phyloP scores from a whole-genome alignment of 495 filamentous ascomycete species.

The Bryoglossum gracile region DNA sequence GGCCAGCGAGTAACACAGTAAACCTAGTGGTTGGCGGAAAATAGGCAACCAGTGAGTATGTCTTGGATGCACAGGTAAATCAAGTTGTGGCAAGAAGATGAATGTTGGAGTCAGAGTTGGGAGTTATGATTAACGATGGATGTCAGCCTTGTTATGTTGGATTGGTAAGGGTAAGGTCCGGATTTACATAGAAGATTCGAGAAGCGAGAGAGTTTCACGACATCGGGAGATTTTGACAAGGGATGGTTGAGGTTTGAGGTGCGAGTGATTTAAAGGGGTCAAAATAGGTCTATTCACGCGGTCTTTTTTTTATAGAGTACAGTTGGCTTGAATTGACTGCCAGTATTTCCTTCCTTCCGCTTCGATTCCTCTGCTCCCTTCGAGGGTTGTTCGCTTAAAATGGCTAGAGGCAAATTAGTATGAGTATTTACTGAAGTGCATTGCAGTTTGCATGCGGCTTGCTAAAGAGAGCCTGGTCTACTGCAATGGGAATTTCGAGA shows the following conservation, averaged over 20 bases:
- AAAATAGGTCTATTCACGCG: constrained; percentile 16
- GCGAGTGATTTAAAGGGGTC: too few relatives aligned
- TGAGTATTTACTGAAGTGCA: too few relatives aligned
- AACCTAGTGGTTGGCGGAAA: too few relatives aligned
- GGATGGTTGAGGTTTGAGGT: neutral
- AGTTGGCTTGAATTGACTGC: constrained; percentile 2
- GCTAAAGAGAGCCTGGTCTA: too few relatives aligned
- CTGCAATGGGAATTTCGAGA: too few relatives aligned
- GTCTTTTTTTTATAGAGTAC: constrained; percentile 24
- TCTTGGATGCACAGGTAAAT: too few relatives aligned
- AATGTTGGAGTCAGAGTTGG: too few relatives aligned
- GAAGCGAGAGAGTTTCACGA: constrained; percentile 9
- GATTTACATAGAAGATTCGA: constrained; percentile 14
- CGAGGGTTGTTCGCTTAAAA: constrained; percentile 11
- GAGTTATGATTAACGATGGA: neutral
- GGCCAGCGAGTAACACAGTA: too few relatives aligned
- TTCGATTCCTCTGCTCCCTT: neutral
- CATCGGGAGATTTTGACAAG: neutral
- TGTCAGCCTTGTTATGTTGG: constrained; percentile 12
- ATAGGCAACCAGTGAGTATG: too few relatives aligned
- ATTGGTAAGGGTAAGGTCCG: constrained; percentile 16
- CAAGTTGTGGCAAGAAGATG: too few relatives aligned
- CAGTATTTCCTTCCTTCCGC: neutral
- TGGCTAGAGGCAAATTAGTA: constrained; percentile 15
- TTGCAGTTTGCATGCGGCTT: too few relatives aligned